phyloP scores from a whole-genome alignment of 371 early-diverging fungal species.

The Lichtheimia ramosa region DNA sequence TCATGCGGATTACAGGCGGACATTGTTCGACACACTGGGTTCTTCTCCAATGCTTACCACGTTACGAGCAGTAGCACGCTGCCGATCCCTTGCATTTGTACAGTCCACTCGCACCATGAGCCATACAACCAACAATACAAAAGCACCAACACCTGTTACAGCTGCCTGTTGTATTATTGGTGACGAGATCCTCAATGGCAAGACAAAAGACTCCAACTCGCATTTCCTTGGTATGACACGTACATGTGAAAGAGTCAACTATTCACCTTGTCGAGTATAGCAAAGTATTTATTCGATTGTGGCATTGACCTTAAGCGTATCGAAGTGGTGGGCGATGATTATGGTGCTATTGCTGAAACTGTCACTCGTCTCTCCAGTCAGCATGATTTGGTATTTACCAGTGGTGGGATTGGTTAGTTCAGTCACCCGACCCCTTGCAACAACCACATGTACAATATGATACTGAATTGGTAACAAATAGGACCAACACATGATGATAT shows the following conservation, averaged over 20 bases:
- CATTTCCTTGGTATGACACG: constrained; percentile 30
- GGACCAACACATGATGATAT: constrained; percentile 75
- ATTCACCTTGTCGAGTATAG: background rate
- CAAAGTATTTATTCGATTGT: constrained; percentile 55
- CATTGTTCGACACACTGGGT: too few species aligned
- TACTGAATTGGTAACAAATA: constrained; percentile 6
- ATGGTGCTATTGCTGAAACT: constrained; percentile 52
- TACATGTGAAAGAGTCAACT: background rate
- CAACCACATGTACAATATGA: background rate
- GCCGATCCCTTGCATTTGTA: too few species aligned
- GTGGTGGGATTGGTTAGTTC: constrained; percentile 66
- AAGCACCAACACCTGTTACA: background rate
- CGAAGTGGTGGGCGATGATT: constrained; percentile 63
- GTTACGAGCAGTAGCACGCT: too few species aligned
- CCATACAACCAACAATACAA: background rate
- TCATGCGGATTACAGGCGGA: too few species aligned
- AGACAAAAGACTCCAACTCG: constrained; percentile 70
- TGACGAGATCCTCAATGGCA: constrained; percentile 79
- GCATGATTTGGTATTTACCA: constrained; percentile 68
- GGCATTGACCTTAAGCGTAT: constrained; percentile 63
- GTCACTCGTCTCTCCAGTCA: constrained; percentile 47
- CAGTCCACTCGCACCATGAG: background rate
- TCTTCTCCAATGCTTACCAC: too few species aligned
- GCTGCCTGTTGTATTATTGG: constrained; percentile 54
- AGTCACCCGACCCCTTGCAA: background rate